A percentile compares a stretch with the other conserved stretches of the same genome.
phyloP scores from a whole-genome alignment of 2,329 filamentous ascomycete species.

The Hypoxylon sp. region DNA sequence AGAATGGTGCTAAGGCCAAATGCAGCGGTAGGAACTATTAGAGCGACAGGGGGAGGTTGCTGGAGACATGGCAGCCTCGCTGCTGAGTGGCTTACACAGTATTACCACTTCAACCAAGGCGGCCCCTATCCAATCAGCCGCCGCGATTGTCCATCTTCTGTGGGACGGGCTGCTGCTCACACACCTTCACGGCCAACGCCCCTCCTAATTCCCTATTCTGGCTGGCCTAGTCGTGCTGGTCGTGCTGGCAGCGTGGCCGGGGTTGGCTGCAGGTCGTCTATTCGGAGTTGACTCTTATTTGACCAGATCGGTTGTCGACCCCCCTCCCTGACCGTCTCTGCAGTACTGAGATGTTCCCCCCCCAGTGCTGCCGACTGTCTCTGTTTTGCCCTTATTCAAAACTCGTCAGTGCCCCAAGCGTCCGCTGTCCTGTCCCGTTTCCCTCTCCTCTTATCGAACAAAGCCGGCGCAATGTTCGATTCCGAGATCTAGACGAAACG shows the following conservation, averaged over 20 bases:
- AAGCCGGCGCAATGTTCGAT: slow-evolving; percentile 63
- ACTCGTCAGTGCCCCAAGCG: slow-evolving; percentile 46
- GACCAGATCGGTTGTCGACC: slow-evolving; percentile 12
- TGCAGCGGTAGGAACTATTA: slow-evolving; percentile 5
- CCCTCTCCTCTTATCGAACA: slow-evolving; percentile 57
- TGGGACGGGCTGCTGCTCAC: not conserved
- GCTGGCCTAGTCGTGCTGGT: too few relatives aligned
- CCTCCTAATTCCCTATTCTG: slow-evolving; percentile 18
- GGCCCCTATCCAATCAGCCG: slow-evolving; percentile 4
- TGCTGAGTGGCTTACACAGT: slow-evolving; percentile 24
- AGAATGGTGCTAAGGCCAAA: slow-evolving; percentile 2
- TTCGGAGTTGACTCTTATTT: slow-evolving; percentile 17
- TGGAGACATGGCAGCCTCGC: slow-evolving; percentile 22
- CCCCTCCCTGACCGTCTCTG: slow-evolving; percentile 17
- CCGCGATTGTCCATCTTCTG: slow-evolving; percentile 1
- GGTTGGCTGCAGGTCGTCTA: slow-evolving; percentile 1
- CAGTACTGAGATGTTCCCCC: slow-evolving; percentile 11
- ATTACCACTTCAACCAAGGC: slow-evolving; percentile 10
- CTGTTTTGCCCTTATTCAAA: slow-evolving; percentile 43
- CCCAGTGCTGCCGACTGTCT: slow-evolving; percentile 28
- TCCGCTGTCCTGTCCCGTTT: slow-evolving; percentile 44
- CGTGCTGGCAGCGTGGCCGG: slow-evolving; percentile 9
- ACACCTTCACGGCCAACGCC: not conserved
- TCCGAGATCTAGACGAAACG: slow-evolving; percentile 59
- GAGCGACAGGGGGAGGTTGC: slow-evolving; percentile 18